Evolutionary conservation across 2,329 filamentous ascomycete genomes (phyloP).

Genomic region (Ophiostoma sp.): DNA sequence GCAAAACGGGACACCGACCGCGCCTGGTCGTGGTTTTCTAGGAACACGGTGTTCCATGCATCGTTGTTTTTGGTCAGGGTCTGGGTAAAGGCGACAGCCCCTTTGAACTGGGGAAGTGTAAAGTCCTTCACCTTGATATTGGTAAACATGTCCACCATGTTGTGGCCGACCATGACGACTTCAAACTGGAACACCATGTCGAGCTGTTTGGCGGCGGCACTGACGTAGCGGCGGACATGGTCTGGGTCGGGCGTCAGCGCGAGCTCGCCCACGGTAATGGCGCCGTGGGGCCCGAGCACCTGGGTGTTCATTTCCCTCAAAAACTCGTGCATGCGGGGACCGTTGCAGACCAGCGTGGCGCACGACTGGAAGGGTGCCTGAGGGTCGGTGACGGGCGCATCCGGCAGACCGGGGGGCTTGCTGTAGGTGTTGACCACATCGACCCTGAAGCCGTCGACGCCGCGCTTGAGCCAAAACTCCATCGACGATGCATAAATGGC

Average conservation of each 20-base stretch:
- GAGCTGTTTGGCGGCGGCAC: conserved; percentile 58
- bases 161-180: conserved; percentile 61
- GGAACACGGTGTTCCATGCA: conserved; percentile 60
- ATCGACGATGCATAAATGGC: conserved; percentile 73
- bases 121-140: conserved; percentile 45
- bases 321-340: conserved; percentile 68
- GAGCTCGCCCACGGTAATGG: conserved; percentile 70
- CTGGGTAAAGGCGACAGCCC: conserved; percentile 52
- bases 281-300: conserved; percentile 60
- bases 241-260: conserved; percentile 60
- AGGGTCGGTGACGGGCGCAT: conserved; percentile 48
- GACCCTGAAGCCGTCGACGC: conserved; percentile 72
- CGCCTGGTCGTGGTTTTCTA: conserved; percentile 64
- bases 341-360: conserved; percentile 61
- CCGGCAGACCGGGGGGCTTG: conserved; percentile 57
- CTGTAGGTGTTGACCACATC: conserved; percentile 74
- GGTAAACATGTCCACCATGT: conserved; percentile 50
- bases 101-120: conserved; percentile 46
- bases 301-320: conserved; percentile 63
- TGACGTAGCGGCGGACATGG: conserved; percentile 62
- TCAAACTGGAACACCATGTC: conserved; percentile 72
- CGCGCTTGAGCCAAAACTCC: conserved; percentile 75
- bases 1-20: conserved; percentile 56
- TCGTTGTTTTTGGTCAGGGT: conserved; percentile 53
- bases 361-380: conserved; percentile 55